Evolutionary conservation across 768 basidiomycete species (phyloP), one percentile per base, ranked within the genome.

Genomic region (Kwoniella dendrophila): DNA sequence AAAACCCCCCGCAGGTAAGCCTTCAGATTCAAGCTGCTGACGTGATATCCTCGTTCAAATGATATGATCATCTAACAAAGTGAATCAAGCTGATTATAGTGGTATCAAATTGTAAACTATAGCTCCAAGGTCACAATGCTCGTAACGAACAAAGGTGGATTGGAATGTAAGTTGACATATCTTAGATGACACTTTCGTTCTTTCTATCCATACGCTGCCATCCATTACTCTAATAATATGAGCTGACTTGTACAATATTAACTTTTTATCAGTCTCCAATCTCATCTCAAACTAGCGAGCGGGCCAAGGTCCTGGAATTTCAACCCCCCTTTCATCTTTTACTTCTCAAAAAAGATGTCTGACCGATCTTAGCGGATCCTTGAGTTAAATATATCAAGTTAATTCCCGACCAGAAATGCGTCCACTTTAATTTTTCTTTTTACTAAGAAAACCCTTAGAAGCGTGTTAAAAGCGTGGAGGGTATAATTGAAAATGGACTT

Each of bases 221-320:
- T 43, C 27, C n/a, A 47, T 47, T n/a, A 14, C 43, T 8, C 5
- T 40, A 41, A 16, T 18, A 3, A 1, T 24, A 12, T 14, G 11
- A 32, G 33, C 33, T 33, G 51, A 32, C 30, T 24, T 34, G 26
- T 26, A 18, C 36, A 1, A 4, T 32, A 20, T 29, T 36, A 7
- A 29, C 27, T 3, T 14, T 24, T 52, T 18, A 24, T 36, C 26
- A 26, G 8, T 43, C 18, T 51, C 16, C 38, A 61, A 41, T 38
- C 29, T 50, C 54, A 33, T 51, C 63, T 51, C 64, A 56, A 65
- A 56, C 68, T 75, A 71, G 53, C 76, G 73, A 78, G 73, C 77
- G 75, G 76, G 77, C 59, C 72, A 78, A 78, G 77, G 77, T 78
- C 77, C 77, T 78, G 77, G 77, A 73, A 78, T 78, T 78, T 59